Evolutionary conservation across 129 eudicot genomes (phyloP).

Genomic region (Gnaphalium uliginosum): DNA sequence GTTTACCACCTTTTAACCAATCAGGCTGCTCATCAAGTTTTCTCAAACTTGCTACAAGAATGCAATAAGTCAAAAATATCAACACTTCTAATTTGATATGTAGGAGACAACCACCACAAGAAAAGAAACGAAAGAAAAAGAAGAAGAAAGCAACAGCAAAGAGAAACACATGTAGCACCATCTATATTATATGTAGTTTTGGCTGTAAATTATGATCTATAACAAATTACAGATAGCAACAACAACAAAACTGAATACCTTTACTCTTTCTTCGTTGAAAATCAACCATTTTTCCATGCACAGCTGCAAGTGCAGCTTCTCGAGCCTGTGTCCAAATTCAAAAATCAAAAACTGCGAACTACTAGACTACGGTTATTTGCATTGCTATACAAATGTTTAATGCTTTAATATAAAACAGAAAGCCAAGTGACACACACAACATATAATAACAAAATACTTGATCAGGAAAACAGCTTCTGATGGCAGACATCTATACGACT

Average conservation of each 20-base stretch:
- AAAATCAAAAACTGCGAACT: conserved; percentile 23
- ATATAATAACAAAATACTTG: not conserved
- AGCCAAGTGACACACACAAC: not conserved
- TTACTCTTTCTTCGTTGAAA: conserved; percentile 86
- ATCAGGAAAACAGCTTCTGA: not conserved
- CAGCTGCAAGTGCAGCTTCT: conserved; percentile 70
- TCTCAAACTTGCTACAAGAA: conserved; percentile 80
- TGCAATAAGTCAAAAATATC: conserved; percentile 15
- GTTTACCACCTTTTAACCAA: conserved; percentile 95
- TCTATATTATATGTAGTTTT: conserved; percentile 1
- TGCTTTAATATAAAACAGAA: conserved; percentile 1
- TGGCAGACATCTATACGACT: not conserved
- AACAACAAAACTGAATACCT: conserved; percentile 48
- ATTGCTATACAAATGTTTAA: conserved; percentile 12
- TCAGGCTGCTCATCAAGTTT: conserved; percentile 99
- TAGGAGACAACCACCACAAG: conserved; percentile 8
- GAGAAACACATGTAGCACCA: not conserved
- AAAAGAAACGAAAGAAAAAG: not conserved
- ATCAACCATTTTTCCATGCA: conserved; percentile 87
- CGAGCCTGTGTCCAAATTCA: conserved; percentile 60
- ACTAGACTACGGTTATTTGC: not conserved
- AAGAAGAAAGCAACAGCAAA: not conserved
- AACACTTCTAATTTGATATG: conserved; percentile 8
- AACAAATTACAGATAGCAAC: not conserved
- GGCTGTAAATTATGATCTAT: not conserved